phyloP scores from a whole-genome alignment of 73 alveolate genomes.

The Paramecium sexaurelia region DNA sequence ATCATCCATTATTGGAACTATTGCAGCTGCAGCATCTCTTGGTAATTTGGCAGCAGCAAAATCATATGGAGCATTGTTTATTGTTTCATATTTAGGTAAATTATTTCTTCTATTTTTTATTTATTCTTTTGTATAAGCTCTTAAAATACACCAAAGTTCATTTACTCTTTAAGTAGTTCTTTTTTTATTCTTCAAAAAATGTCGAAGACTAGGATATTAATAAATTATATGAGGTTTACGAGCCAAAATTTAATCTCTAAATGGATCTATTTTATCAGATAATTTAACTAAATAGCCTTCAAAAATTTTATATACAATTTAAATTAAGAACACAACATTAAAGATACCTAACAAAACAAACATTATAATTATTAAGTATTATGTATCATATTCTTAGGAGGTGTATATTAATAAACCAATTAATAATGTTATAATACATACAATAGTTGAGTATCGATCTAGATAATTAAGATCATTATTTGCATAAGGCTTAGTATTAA shows the following conservation, averaged over 20 bases:
- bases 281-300: constrained; percentile 5
- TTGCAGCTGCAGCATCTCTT: not conserved
- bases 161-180: not conserved
- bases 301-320: not conserved
- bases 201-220: not conserved
- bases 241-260: constrained; percentile 9
- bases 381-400: not conserved
- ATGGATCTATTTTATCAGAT: not conserved
- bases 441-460: constrained; percentile 26
- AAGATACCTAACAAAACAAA: not conserved
- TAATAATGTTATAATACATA: not conserved
- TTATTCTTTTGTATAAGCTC: constrained; percentile 5
- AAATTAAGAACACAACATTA: not conserved
- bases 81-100: not conserved
- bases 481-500: not conserved
- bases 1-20: not conserved
- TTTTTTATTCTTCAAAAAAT: not conserved
- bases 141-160: not conserved
- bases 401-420: constrained; percentile 5
- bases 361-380: not conserved
- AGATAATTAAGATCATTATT: not conserved
- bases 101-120: not conserved
- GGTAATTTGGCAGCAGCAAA: constrained; percentile 18
- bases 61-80: not conserved
- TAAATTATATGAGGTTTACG: not conserved